phyloP scores from a whole-genome alignment of 768 basidiomycete species.

The Leccinum obscurum region DNA sequence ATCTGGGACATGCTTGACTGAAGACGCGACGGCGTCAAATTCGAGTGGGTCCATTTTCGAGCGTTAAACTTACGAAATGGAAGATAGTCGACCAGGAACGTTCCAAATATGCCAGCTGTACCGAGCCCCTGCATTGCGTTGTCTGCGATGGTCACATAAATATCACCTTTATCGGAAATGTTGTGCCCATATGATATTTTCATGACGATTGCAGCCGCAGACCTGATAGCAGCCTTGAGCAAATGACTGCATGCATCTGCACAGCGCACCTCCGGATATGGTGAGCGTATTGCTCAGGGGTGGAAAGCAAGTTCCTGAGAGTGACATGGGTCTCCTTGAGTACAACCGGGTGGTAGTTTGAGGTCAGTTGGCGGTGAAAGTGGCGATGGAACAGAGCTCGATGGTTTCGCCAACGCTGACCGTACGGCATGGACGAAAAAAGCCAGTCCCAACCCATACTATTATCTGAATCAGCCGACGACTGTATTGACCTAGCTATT shows the following conservation, averaged over 20 bases:
- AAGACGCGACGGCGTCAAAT: background rate
- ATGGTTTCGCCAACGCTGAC: constrained; percentile 38
- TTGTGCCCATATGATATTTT: constrained; percentile 43
- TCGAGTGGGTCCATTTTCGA: background rate
- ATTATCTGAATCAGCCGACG: background rate
- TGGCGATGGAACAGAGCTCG: constrained; percentile 40
- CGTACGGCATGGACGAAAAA: constrained; percentile 43
- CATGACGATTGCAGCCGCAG: constrained; percentile 41
- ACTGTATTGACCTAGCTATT: background rate
- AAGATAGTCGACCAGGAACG: constrained; percentile 42
- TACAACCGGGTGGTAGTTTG: constrained; percentile 29
- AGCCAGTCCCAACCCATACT: constrained; percentile 53
- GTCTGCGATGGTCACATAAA: constrained; percentile 43
- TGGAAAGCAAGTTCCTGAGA: constrained; percentile 37
- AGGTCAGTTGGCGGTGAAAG: constrained; percentile 32
- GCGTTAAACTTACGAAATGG: constrained; percentile 28
- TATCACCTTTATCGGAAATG: constrained; percentile 39
- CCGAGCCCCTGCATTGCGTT: constrained; percentile 37
- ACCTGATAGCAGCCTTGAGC: constrained; percentile 18
- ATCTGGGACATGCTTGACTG: constrained; percentile 49
- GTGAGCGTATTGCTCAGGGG: constrained; percentile 39
- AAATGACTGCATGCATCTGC: background rate
- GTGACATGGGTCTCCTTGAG: constrained; percentile 39
- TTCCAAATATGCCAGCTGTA: constrained; percentile 43
- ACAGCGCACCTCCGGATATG: constrained; percentile 36